Percentiles rank a stretch among this genome's conserved stretches.
These are phyloP conservation scores for Termitomyces sp. DNA, from an alignment of 768 basidiomycete genomes.

Conservation along the genomic window DNA sequence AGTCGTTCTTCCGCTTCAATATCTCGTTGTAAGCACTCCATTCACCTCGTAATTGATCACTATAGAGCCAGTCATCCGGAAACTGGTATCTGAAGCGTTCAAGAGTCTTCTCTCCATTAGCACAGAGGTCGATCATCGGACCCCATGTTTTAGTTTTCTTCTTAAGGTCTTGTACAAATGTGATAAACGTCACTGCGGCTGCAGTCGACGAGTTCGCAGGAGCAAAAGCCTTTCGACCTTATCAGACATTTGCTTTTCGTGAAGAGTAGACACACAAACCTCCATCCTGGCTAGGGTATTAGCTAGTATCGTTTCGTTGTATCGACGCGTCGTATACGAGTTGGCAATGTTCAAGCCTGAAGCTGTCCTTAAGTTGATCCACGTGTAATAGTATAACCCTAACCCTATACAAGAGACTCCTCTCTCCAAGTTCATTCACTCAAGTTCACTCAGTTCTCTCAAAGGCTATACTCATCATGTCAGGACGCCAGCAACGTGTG, in stretches of 20 bases:
- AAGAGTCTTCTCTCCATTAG: conserved; percentile 92
- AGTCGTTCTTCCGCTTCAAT: conserved; percentile 94
- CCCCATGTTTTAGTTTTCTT: conserved; percentile 96
- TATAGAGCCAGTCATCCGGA: conserved; percentile 96
- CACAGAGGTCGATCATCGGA: conserved; percentile 93
- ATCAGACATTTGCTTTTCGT: conserved; percentile 7
- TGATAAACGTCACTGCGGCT: conserved; percentile 97
- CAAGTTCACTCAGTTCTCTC: conserved; percentile 9
- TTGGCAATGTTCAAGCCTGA: conserved; percentile 7
- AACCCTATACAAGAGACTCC: conserved; percentile 13
- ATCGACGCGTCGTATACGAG: conserved; percentile 21
- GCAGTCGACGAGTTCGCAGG: conserved; percentile 90
- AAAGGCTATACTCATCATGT: conserved; percentile 52
- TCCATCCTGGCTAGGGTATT: conserved; percentile 21
- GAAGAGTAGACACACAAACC: conserved; percentile 13
- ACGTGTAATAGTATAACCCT: conserved; percentile 21
- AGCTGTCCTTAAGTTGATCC: neutral
- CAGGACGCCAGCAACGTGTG: conserved; percentile 89
- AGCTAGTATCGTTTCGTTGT: conserved; percentile 6
- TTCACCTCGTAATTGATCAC: conserved; percentile 94
- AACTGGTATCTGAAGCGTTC: conserved; percentile 98
- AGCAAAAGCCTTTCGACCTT: conserved; percentile 48
- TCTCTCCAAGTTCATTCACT: neutral
- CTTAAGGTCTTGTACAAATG: conserved; percentile 98
- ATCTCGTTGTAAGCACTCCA: conserved; percentile 99